Percentiles rank a stretch among this genome's conserved stretches.
These are phyloP conservation scores for Peltaster fructicola DNA, from an alignment of 2,329 filamentous ascomycete genomes.

Conservation along the genomic window DNA sequence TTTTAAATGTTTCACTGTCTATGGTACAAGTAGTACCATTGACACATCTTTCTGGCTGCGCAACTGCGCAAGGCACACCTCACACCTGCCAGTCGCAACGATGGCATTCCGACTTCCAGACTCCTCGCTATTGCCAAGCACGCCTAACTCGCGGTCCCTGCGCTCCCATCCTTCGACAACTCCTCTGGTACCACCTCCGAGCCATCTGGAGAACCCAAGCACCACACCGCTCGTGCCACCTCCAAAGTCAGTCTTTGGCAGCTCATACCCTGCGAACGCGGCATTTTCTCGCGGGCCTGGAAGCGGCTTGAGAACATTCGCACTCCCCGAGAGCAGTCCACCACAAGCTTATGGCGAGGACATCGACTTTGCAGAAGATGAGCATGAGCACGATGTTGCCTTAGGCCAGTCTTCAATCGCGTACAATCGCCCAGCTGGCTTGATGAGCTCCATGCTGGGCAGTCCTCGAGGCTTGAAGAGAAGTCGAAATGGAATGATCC, in stretches of 20 bases:
- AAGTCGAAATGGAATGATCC: slow-evolving; percentile 22
- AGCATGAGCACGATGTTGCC: slow-evolving; percentile 6
- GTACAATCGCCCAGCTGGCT: not conserved
- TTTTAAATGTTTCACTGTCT: too few species aligned
- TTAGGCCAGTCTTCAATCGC: too few species aligned
- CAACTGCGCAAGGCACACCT: too few species aligned
- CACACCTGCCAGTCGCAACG: slow-evolving; percentile 1
- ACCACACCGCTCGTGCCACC: slow-evolving; percentile 20
- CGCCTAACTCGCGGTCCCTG: slow-evolving; percentile 13
- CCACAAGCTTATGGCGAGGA: slow-evolving; percentile 16
- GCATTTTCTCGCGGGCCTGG: slow-evolving; percentile 13
- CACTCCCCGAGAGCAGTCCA: slow-evolving; percentile 21
- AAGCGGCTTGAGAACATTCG: slow-evolving; percentile 14
- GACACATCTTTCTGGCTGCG: too few species aligned
- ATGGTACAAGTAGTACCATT: too few species aligned
- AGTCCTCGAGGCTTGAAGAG: slow-evolving; percentile 19
- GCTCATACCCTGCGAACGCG: slow-evolving; percentile 15
- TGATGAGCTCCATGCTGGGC: slow-evolving; percentile 9
- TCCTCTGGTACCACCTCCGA: slow-evolving; percentile 19
- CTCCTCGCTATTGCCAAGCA: slow-evolving; percentile 8
- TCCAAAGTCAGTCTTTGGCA: slow-evolving; percentile 19
- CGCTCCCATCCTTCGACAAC: slow-evolving; percentile 18
- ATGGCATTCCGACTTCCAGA: slow-evolving; percentile 10
- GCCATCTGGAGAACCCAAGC: slow-evolving; percentile 15
- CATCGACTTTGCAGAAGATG: slow-evolving; percentile 16